phyloP scores from a whole-genome alignment of 2,329 filamentous ascomycete species.

The Colletotrichum plurivorum region DNA sequence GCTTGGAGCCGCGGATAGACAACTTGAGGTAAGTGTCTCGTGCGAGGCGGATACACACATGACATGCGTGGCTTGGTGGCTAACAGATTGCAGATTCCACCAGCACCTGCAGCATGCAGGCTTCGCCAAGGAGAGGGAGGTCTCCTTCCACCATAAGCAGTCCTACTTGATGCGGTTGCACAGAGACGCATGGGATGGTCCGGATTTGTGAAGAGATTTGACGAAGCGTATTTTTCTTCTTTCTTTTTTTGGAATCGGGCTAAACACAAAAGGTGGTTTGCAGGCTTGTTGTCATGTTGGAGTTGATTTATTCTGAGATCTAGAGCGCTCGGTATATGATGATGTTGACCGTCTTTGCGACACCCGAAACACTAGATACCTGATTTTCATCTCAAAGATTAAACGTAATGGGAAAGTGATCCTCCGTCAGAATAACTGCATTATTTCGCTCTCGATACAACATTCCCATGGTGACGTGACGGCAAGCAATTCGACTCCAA shows the following conservation, averaged over 20 bases:
- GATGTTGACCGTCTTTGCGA: neutral
- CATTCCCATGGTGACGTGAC: neutral
- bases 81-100: constrained; percentile 49
- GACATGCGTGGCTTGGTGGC: neutral
- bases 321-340: neutral
- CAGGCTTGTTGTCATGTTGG: neutral
- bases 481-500: neutral
- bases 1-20: constrained; percentile 91
- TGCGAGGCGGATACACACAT: too few species aligned
- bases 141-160: constrained; percentile 93
- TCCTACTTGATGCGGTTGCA: constrained; percentile 86
- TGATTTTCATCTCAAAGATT: neutral
- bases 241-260: neutral
- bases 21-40: constrained; percentile 79
- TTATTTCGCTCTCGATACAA: neutral
- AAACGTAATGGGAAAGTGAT: neutral
- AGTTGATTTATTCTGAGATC: neutral
- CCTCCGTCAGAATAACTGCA: neutral
- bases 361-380: neutral
- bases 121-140: constrained; percentile 88
- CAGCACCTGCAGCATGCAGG: constrained; percentile 80
- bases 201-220: constrained; percentile 63
- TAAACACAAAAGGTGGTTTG: neutral
- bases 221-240: too few species aligned
- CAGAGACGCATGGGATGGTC: constrained; percentile 84